phyloP scores from a whole-genome alignment of 2,329 filamentous ascomycete genomes.

The Pseudomassariella vexata region DNA sequence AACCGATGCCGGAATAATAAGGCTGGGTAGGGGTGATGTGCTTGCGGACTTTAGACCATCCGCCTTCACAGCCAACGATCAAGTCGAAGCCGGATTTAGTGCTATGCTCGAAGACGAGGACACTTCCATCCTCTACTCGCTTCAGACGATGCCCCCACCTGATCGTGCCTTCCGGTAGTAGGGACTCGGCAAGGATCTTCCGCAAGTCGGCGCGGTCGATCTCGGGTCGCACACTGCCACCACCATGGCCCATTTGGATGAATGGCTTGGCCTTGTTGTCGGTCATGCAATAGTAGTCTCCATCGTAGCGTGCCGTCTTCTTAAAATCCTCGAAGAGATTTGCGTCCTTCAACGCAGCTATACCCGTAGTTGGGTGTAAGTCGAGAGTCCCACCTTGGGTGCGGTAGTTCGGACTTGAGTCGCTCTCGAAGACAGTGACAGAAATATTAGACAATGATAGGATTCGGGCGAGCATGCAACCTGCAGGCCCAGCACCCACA shows the following conservation, averaged over 20 bases:
- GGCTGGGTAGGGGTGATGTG: slow-evolving; percentile 33
- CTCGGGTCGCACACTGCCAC: slow-evolving; percentile 38
- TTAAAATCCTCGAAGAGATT: slow-evolving; percentile 43
- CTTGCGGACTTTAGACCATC: slow-evolving; percentile 29
- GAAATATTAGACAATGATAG: slow-evolving; percentile 39
- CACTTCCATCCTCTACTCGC: slow-evolving; percentile 25
- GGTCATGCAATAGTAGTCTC: slow-evolving; percentile 41
- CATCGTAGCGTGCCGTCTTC: slow-evolving; percentile 44
- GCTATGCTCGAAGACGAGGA: slow-evolving; percentile 31
- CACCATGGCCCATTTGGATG: slow-evolving; percentile 24
- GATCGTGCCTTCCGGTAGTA: slow-evolving; percentile 38
- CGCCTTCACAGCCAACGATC: slow-evolving; percentile 28
- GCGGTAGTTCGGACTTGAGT: slow-evolving; percentile 35
- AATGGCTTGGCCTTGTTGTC: slow-evolving; percentile 32
- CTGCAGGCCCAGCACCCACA: slow-evolving; percentile 41
- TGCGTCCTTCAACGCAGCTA: slow-evolving; percentile 44
- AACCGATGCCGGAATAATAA: slow-evolving; percentile 37
- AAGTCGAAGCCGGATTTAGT: slow-evolving; percentile 31
- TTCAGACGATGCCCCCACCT: slow-evolving; percentile 40
- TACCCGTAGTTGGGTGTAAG: slow-evolving; percentile 44
- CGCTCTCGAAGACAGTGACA: slow-evolving; percentile 45
- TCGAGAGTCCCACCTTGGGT: slow-evolving; percentile 49
- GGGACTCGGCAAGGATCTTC: slow-evolving; percentile 36
- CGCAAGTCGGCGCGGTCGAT: slow-evolving; percentile 45
- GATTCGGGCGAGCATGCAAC: slow-evolving; percentile 46